Percentiles rank a stretch among this genome's conserved stretches.
Conservation (phyloP, 805 yeast species). For the Hanseniaspora opuntiae region DNA sequence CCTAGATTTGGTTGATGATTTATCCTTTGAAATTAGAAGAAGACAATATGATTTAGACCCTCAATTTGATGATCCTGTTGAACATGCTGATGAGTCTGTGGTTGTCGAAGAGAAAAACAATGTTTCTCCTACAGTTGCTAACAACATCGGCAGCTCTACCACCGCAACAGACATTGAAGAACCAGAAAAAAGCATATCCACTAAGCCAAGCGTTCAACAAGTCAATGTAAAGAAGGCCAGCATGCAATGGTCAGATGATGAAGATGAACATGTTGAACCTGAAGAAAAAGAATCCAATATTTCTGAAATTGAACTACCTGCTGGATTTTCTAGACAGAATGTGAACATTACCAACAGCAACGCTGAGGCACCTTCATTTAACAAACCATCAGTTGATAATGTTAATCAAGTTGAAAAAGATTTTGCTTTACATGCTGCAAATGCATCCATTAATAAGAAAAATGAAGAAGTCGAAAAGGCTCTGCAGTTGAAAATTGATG, state of each 20-base stretch:
- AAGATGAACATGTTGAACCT: background rate
- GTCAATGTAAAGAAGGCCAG: slow-evolving; percentile 78
- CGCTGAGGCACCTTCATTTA: background rate
- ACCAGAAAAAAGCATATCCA: background rate
- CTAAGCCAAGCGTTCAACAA: slow-evolving; percentile 27
- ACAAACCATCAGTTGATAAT: background rate
- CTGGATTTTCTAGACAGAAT: background rate
- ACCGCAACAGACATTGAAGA: background rate
- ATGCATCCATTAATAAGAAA: background rate
- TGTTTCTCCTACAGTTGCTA: background rate
- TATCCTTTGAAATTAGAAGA: slow-evolving; percentile 72
- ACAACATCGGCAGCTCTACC: slow-evolving; percentile 1
- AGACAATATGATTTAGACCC: slow-evolving; percentile 38
- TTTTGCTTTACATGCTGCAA: slow-evolving; percentile 2
- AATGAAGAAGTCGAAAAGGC: background rate
- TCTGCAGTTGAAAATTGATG: background rate
- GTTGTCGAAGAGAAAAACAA: background rate
- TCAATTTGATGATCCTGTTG: slow-evolving; percentile 12
- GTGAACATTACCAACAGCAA: background rate
- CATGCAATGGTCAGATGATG: slow-evolving; percentile 74
- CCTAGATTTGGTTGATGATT: slow-evolving; percentile 81
- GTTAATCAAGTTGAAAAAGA: background rate
- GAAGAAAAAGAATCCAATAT: background rate
- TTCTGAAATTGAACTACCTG: background rate
- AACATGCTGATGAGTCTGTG: background rate